Conservation (phyloP, 2,329 filamentous ascomycete species). For the Penicillium concentricum region DNA sequence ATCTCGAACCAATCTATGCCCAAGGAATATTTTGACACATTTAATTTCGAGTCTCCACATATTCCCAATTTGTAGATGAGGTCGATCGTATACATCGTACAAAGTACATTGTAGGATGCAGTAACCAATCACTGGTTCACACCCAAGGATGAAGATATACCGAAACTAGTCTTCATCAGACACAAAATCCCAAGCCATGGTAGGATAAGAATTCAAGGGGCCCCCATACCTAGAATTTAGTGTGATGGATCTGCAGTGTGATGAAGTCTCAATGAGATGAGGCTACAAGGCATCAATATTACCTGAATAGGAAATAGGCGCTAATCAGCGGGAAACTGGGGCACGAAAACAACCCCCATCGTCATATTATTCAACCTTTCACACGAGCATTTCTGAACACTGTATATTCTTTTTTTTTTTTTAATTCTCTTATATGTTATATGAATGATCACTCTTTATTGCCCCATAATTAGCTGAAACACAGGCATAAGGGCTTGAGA, state of each 20-base stretch:
- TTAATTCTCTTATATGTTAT: not conserved
- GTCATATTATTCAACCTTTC: not conserved
- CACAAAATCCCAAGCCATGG: not conserved
- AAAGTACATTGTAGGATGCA: not conserved
- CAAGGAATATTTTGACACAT: not conserved
- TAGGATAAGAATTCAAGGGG: not conserved
- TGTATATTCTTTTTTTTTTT: not conserved
- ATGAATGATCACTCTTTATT: not conserved
- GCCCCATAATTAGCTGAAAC: not conserved
- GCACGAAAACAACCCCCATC: not conserved
- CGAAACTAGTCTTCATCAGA: not conserved
- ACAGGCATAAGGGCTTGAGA: not conserved
- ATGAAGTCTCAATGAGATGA: not conserved
- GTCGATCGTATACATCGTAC: not conserved
- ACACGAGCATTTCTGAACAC: not conserved
- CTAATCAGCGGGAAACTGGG: not conserved
- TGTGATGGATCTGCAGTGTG: not conserved
- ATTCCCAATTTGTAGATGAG: not conserved
- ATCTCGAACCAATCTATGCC: not conserved
- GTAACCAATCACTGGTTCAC: not conserved
- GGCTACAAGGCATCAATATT: constrained; percentile 1
- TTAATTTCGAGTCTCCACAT: not conserved
- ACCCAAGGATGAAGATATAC: no score
- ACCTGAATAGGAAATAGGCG: not conserved
- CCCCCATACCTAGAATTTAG: not conserved